Conservation (phyloP, 352 stramenopile genomes). For the Pythium chondricola region DNA sequence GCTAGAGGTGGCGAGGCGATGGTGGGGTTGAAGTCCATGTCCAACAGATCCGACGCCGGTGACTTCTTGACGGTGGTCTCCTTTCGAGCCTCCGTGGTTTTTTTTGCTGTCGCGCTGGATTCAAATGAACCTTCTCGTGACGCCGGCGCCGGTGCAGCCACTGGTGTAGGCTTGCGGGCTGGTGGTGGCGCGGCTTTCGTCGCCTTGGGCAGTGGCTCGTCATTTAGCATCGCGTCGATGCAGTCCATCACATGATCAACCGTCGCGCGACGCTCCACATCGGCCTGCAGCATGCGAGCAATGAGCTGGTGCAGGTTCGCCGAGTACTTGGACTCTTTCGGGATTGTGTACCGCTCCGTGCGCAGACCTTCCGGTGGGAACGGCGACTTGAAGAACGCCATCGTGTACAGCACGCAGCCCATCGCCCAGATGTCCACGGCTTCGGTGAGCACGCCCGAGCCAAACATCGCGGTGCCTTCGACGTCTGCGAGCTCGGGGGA, state of each 20-base stretch:
- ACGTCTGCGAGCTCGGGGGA: conserved; percentile 97
- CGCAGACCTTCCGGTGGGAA: conserved; percentile 94
- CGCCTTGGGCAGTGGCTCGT: conserved; percentile 21
- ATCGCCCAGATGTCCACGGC: conserved; percentile 92
- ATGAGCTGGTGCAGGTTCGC: conserved; percentile 84
- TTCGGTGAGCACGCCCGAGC: conserved; percentile 87
- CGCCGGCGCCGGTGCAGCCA: conserved; percentile 2
- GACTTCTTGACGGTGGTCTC: conserved; percentile 30
- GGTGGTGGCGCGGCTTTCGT: conserved; percentile 4
- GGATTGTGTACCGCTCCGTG: conserved; percentile 92
- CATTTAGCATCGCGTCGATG: conserved; percentile 57
- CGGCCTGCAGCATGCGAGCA: conserved; percentile 86
- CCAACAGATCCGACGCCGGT: conserved; percentile 41
- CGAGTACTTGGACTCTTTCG: conserved; percentile 87
- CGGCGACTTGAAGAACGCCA: conserved; percentile 94
- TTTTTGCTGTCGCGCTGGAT: conserved; percentile 16
- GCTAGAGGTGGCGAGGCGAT: conserved; percentile 25
- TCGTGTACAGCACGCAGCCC: conserved; percentile 94
- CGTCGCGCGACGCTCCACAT: conserved; percentile 86
- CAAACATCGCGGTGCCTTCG: conserved; percentile 87
- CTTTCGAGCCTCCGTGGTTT: conserved; percentile 54
- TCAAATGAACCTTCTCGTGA: conserved; percentile 19
- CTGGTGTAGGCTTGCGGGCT: neutral
- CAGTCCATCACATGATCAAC: conserved; percentile 92
- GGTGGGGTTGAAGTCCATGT: conserved; percentile 62